Base-by-base conservation (phyloP, 805 yeast genomes). In the Zygosaccharomyces rouxii region DNA sequence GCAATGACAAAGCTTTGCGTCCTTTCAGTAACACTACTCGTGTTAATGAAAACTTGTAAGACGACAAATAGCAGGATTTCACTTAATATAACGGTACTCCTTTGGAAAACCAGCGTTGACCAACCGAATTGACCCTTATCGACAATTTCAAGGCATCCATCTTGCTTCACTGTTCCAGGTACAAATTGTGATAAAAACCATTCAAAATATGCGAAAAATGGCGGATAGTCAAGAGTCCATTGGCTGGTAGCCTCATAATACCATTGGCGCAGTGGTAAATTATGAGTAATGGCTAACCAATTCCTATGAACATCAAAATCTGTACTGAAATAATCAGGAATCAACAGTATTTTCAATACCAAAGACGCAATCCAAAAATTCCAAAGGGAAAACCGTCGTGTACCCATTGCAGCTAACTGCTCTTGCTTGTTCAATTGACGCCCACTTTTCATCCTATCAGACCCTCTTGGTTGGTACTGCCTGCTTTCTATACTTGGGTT, bases 141-240 rank as follows among this genome's bases (percentile, higher is more conserved):
- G 0, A 80, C 81, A 38, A 90, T 75, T 44, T 78, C 84, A 38
- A 90, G 71, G 60, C 95, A 84, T 0, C 96, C 96, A 66, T 90
- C 97, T 0, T 72, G 64, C 5, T 66, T 70, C 1, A 86, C 95
- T 0, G 62, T 25, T 1, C 57, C 43, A 0, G 96, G 96, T 1
- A 86, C 92, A 47, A 86, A 74, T 44, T 75, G 83, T 0, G 95
- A 75, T 42, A 94, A 64, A 2, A 75, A 18, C 86, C 89, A 89
- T 66, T 94, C 99, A 58, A 94, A 92, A 67, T 89, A 90, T 0
- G 99, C 99, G 68, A 94, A 94, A 59, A 89, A 87, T 0, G 99
- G 99, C 9, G 99, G 99, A 68, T 92, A 94, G 66, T 94, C 99
- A 35, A 94, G 71, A 0, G 98, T 94, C 97, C 98, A 94, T 62